phyloP scores from a whole-genome alignment of 306 rosid genomes.

The Quercus ilex region DNA sequence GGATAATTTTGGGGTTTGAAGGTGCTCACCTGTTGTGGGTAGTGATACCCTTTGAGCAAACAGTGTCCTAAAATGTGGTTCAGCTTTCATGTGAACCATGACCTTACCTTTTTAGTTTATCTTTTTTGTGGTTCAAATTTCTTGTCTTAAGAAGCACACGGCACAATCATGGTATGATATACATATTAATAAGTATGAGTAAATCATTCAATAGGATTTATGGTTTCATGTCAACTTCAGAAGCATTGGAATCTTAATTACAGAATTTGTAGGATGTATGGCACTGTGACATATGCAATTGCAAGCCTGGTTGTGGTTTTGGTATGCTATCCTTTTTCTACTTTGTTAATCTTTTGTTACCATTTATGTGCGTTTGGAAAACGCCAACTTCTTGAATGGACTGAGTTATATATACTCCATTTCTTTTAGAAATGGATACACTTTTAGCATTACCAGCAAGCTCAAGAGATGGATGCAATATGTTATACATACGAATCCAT shows the following conservation, averaged over 20 bases:
- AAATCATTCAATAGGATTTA: background rate
- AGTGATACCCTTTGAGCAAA: background rate
- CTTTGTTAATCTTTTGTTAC: background rate
- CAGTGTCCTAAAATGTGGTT: background rate
- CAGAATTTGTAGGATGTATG: slow-evolving; percentile 79
- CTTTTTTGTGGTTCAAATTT: background rate
- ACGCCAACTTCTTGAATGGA: no score
- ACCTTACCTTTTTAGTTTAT: background rate
- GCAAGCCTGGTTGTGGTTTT: slow-evolving; percentile 96
- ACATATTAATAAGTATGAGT: background rate
- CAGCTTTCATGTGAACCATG: background rate
- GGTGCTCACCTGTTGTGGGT: background rate
- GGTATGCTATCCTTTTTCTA: slow-evolving; percentile 44
- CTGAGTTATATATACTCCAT: no score
- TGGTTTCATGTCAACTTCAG: background rate
- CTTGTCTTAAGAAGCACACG: background rate
- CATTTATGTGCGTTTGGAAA: slow-evolving; percentile 1
- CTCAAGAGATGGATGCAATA: no score
- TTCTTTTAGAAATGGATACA: no score
- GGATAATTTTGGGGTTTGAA: background rate
- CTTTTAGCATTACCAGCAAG: no score
- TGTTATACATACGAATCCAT: no score
- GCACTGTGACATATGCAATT: slow-evolving; percentile 96
- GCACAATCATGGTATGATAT: background rate
- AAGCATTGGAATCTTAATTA: slow-evolving; percentile 18